Percentiles rank a stretch among this genome's conserved stretches.
These are phyloP conservation scores for Claviceps sp. DNA, from an alignment of 2,329 filamentous ascomycete genomes.

Conservation along the genomic window DNA sequence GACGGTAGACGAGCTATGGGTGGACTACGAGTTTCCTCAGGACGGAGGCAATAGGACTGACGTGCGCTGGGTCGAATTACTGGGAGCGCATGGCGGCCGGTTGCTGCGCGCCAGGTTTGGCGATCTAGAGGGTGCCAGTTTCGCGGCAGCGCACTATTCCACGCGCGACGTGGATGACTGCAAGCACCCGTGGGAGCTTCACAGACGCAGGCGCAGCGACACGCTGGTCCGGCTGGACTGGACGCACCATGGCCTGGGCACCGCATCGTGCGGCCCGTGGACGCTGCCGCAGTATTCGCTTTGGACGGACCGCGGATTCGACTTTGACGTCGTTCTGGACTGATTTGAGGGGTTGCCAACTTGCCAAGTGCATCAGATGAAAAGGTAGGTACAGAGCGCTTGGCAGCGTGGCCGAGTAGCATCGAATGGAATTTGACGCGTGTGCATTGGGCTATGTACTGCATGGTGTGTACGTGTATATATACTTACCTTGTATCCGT, in stretches of 20 bases:
- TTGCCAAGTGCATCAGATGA: too few relatives aligned
- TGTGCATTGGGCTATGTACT: too few relatives aligned
- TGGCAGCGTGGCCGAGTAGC: too few relatives aligned
- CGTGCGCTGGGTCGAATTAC: constrained; percentile 43
- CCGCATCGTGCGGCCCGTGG: constrained; percentile 47
- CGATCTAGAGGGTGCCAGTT: constrained; percentile 35
- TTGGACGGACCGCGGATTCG: constrained; percentile 25
- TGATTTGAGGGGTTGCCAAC: constrained; percentile 10
- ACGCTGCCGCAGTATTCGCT: constrained; percentile 36
- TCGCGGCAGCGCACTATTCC: constrained; percentile 43
- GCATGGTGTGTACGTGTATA: too few relatives aligned
- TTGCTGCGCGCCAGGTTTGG: constrained; percentile 33
- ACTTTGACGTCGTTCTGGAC: constrained; percentile 31
- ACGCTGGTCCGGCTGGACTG: constrained; percentile 46
- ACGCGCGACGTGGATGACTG: constrained; percentile 38
- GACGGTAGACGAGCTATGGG: constrained; percentile 37
- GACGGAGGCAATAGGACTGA: constrained; percentile 54
- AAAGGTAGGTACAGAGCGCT: too few relatives aligned
- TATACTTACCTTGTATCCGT: too few relatives aligned
- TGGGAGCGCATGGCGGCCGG: constrained; percentile 15
- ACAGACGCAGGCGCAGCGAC: constrained; percentile 32
- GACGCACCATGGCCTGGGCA: constrained; percentile 49
- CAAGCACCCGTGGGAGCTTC: constrained; percentile 48
- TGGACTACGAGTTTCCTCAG: constrained; percentile 55
- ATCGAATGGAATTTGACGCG: too few relatives aligned